phyloP scores from a whole-genome alignment of 768 basidiomycete genomes.

The Cytidiella melzeri region DNA sequence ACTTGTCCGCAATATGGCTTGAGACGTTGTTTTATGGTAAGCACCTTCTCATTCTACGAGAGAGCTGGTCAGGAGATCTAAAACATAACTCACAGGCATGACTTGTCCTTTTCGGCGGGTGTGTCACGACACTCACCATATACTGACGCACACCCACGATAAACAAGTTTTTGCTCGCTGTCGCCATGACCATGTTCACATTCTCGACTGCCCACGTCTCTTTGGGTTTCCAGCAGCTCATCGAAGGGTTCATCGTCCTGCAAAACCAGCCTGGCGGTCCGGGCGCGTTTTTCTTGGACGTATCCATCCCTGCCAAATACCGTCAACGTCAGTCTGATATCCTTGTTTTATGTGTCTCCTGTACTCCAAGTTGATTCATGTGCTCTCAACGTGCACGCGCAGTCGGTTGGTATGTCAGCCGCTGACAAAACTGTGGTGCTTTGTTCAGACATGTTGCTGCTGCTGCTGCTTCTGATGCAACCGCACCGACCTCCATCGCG shows the following conservation, averaged over 20 bases:
- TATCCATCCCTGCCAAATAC: slow-evolving; percentile 32
- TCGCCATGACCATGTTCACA: slow-evolving; percentile 26
- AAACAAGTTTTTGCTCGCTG: slow-evolving; percentile 20
- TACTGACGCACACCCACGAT: slow-evolving; percentile 19
- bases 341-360: not conserved
- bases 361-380: not conserved
- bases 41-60: not conserved
- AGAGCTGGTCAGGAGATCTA: not conserved
- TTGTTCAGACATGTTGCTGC: no score
- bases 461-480: no score
- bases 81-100: slow-evolving; percentile 17
- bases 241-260: slow-evolving; percentile 28
- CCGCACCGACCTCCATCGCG: no score
- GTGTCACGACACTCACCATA: slow-evolving; percentile 22
- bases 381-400: no score
- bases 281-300: slow-evolving; percentile 28
- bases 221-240: slow-evolving; percentile 30
- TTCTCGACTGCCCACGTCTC: slow-evolving; percentile 31
- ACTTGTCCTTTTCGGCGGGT: slow-evolving; percentile 26
- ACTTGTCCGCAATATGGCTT: slow-evolving; percentile 31
- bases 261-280: slow-evolving; percentile 26
- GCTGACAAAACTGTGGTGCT: no score
- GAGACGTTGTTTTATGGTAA: slow-evolving; percentile 28
- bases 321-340: slow-evolving; percentile 18
- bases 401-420: no score